phyloP scores from a whole-genome alignment of 75 land plant genomes.

The Cunninghamia lanceolata region DNA sequence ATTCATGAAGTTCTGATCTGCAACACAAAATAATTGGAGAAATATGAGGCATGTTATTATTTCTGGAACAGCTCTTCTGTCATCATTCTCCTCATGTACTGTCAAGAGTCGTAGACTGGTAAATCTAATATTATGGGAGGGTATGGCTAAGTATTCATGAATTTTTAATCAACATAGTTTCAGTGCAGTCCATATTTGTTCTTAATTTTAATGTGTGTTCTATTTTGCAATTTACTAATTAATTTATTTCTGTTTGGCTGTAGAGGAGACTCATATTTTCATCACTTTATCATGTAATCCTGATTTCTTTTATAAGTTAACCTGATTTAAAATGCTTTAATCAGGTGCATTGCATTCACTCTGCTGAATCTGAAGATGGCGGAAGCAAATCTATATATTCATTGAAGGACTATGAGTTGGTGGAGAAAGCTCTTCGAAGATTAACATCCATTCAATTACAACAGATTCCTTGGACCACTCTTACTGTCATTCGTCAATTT shows the following conservation, averaged over 20 bases:
- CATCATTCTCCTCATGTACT: neutral
- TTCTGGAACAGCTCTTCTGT: neutral
- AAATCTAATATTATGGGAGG: neutral
- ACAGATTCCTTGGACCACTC: conserved; percentile 71
- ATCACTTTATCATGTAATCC: neutral
- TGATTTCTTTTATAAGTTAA: neutral
- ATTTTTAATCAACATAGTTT: neutral
- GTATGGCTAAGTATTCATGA: neutral
- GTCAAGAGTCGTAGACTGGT: neutral
- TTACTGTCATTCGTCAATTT: conserved; percentile 46
- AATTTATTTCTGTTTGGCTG: neutral
- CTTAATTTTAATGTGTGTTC: neutral
- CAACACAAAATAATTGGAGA: neutral
- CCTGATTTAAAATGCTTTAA: neutral
- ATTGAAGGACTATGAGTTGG: conserved; percentile 60
- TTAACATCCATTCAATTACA: conserved; percentile 42
- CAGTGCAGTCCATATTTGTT: neutral
- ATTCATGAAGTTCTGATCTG: neutral
- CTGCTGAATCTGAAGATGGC: conserved; percentile 25
- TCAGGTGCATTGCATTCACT: conserved; percentile 42
- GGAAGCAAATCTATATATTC: conserved; percentile 38
- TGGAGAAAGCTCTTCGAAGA: conserved; percentile 51
- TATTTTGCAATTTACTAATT: neutral
- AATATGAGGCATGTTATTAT: neutral
- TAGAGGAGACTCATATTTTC: neutral